phyloP scores from a whole-genome alignment of 2,329 filamentous ascomycete species.

The Orbilia javanica region DNA sequence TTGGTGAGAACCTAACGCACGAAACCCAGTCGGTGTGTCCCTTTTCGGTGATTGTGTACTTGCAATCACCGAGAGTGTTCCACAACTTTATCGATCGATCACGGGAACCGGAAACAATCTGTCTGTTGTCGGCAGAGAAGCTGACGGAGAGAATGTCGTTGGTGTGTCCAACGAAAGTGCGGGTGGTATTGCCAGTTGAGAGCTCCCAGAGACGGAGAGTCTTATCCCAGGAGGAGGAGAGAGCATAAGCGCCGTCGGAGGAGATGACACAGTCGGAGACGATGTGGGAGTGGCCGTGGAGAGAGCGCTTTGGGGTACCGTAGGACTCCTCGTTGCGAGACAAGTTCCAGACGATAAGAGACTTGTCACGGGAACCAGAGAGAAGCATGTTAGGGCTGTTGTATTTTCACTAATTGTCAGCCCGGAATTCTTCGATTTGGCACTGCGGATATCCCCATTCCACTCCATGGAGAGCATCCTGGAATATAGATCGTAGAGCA shows the following conservation, averaged over 20 bases:
- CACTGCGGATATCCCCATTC: too few species aligned
- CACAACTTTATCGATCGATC: slow-evolving; percentile 67
- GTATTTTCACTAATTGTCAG: slow-evolving; percentile 66
- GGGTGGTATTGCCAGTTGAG: slow-evolving; percentile 78
- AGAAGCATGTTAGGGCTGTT: slow-evolving; percentile 95
- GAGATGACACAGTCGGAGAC: slow-evolving; percentile 94
- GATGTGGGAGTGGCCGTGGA: slow-evolving; percentile 99
- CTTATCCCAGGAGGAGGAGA: slow-evolving; percentile 64
- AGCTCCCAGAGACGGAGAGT: slow-evolving; percentile 65
- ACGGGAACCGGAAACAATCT: slow-evolving; percentile 60
- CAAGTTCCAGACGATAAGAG: slow-evolving; percentile 99
- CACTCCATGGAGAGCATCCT: not conserved
- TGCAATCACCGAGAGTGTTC: slow-evolving; percentile 98
- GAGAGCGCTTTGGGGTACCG: slow-evolving; percentile 98
- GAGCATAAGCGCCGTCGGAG: slow-evolving; percentile 55
- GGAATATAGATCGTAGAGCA: slow-evolving; percentile 1
- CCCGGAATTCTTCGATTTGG: slow-evolving; percentile 50
- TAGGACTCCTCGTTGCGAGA: slow-evolving; percentile 95
- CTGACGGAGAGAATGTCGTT: slow-evolving; percentile 53
- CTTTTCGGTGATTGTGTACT: slow-evolving; percentile 99
- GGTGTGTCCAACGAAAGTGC: slow-evolving; percentile 65
- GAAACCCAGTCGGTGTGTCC: slow-evolving; percentile 99
- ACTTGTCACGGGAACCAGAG: slow-evolving; percentile 97
- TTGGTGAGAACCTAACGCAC: slow-evolving; percentile 99
- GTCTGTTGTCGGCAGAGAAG: slow-evolving; percentile 60